phyloP scores from a whole-genome alignment of 1,284 basidiomycete species.

The Gymnopus androsaceus region DNA sequence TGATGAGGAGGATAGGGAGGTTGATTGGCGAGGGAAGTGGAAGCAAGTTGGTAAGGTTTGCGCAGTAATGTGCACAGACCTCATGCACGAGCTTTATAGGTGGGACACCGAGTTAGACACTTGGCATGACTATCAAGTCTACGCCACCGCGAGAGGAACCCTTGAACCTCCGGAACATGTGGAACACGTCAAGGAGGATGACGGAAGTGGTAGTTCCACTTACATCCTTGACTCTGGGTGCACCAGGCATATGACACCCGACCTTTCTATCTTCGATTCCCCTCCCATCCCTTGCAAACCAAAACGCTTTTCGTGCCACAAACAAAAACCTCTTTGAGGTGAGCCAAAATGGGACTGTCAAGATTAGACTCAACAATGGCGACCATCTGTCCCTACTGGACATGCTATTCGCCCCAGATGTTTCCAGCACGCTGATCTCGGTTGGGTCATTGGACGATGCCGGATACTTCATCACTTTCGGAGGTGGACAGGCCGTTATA shows the following conservation, averaged over 20 bases:
- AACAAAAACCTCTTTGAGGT: constrained; percentile 18
- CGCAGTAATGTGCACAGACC: too few relatives aligned
- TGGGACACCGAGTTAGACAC: too few relatives aligned
- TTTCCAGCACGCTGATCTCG: constrained; percentile 27
- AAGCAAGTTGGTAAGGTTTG: too few relatives aligned
- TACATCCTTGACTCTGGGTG: constrained; percentile 1
- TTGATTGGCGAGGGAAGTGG: too few relatives aligned
- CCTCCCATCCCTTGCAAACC: constrained; percentile 1
- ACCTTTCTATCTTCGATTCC: background rate
- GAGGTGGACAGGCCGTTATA: constrained; percentile 15
- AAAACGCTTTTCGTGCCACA: constrained; percentile 11
- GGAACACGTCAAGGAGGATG: background rate
- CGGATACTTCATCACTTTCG: constrained; percentile 21
- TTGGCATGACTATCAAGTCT: too few relatives aligned
- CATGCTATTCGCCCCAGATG: constrained; percentile 25
- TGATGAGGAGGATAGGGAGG: too few relatives aligned
- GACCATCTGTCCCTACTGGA: constrained; percentile 17
- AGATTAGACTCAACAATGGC: constrained; percentile 24
- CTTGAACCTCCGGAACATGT: too few relatives aligned
- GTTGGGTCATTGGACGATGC: constrained; percentile 24
- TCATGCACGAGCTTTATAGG: too few relatives aligned
- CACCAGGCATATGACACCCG: background rate
- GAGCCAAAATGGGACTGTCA: constrained; percentile 20
- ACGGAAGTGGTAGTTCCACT: background rate
- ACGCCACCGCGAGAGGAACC: too few relatives aligned